Conservation (phyloP, 2,329 filamentous ascomycete species). For the Microsporum audouinii region DNA sequence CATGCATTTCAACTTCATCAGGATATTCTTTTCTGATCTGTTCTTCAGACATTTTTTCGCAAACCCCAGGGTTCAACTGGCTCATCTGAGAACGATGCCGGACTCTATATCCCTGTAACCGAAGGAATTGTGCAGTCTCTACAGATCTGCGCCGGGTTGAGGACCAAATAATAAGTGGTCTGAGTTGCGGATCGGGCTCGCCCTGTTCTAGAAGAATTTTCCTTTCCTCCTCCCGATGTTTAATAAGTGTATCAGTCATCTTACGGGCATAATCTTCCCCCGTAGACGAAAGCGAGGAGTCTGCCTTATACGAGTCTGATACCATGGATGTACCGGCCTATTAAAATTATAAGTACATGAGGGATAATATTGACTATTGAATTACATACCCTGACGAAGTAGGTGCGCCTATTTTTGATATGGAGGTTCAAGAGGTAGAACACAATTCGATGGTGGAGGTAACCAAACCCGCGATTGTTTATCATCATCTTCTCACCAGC, state of each 20-base stretch:
- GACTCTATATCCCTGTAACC: slow-evolving; percentile 68
- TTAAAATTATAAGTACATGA: slow-evolving; percentile 13
- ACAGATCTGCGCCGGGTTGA: slow-evolving; percentile 83
- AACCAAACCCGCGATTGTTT: slow-evolving; percentile 95
- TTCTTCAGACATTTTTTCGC: slow-evolving; percentile 80
- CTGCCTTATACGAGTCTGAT: slow-evolving; percentile 83
- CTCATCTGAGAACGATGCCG: slow-evolving; percentile 92
- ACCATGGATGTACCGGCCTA: slow-evolving; percentile 70
- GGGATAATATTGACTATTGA: background rate
- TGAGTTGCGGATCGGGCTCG: slow-evolving; percentile 56
- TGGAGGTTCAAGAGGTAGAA: slow-evolving; percentile 97
- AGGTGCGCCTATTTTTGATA: slow-evolving; percentile 88
- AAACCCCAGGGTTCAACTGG: slow-evolving; percentile 91
- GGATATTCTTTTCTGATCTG: slow-evolving; percentile 73
- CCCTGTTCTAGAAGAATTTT: slow-evolving; percentile 56
- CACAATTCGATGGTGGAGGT: slow-evolving; percentile 90
- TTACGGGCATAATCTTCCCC: slow-evolving; percentile 70
- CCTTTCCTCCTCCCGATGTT: slow-evolving; percentile 73
- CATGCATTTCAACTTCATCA: slow-evolving; percentile 85
- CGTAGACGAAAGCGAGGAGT: slow-evolving; percentile 70
- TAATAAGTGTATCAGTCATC: slow-evolving; percentile 73
- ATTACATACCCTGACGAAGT: slow-evolving; percentile 60
- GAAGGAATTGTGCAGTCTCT: slow-evolving; percentile 76
- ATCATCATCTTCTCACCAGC: slow-evolving; percentile 86
- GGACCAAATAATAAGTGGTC: slow-evolving; percentile 84